Base-by-base conservation (phyloP, 192 early-diverging fungal genomes). In the Oehlia diaphana region DNA sequence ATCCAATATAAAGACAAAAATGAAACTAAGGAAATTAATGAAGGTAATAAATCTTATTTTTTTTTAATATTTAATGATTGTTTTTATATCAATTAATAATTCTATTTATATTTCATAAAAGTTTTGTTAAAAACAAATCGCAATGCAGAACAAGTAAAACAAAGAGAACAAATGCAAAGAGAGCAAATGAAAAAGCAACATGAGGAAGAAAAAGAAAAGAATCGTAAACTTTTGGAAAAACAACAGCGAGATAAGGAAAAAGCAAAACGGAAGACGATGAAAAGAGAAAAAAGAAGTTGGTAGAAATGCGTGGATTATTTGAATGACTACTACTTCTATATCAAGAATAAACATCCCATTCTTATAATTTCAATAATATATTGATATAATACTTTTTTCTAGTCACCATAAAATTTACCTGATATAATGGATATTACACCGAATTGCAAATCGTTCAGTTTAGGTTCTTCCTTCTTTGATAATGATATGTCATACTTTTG, bases 61-160 rank as follows among this genome's bases (percentile, higher is more conserved):
- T 58, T 19, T 19, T 19, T 58, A 16, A 5, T 2, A 58, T 58
- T 19, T 19, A 19, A 19, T 19, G 5, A 21, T 19, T 50, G 10
- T 14, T 19, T 58, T 19, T 31, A 58, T 21, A 16, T 58, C 19
- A 58, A 58, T 21, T 19, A 58, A 58, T 6, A 58, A 58, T 58
- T 21, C 4, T 58, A 58, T 58, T 58, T 19, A 21, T 21, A 80
- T 9, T 50, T 69, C 31, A 35, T 76, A 21, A 84, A 84, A 63
- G 82, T 76, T 12, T 77, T 87, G 35, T 16, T 92, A 19, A 71
- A 82, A 78, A 82, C 83, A 9, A 93, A 93, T 77, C 84, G 78
- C 31, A 93, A 93, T 79, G 85, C 87, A 2, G 87, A 90, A 9
- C 71, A 83, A 12, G 84, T 92, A 4, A 90, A 91, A 79, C 84